Evolutionary conservation across 2,329 filamentous ascomycete species (phyloP), one percentile per base, ranked within the genome.

Genomic region (Fusarium sp.): DNA sequence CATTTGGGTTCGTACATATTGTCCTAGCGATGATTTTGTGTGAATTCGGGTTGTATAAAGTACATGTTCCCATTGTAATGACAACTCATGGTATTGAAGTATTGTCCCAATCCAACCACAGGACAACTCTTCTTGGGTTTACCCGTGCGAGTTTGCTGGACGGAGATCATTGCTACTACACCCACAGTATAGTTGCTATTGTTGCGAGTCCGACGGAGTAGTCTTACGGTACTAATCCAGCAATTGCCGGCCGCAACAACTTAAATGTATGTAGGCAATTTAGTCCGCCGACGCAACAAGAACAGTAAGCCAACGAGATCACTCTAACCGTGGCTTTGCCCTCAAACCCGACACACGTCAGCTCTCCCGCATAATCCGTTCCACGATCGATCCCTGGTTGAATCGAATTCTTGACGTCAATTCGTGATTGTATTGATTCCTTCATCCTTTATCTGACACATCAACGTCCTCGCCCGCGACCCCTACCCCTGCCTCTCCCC

Each of bases 401-500:
- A 44, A 26, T 43, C 28, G 44, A 33, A 31, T 34, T 40, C 36
- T 40, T 54, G 54, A 57, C 39, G 31, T 54, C 40, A 55, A 54
- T 53, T 58, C 57, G 57, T 69, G 22, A 46, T 58, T 46, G 59
- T 49, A 59, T 61, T 57, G 48, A 51, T 63, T 54, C 48, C 52
- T 52, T 52, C 22, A 45, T 53, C 7, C 15, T 65, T 43, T 70
- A 66, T 54, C 57, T 62, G 50, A 66, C 57, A 55, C 66, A 66
- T 67, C 65, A 64, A 33, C 69, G 64, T 48, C 74, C 71, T 53
- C 74, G 59, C 26, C 73, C 72, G 44, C 75, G 69, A 26, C 73
- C 71, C 57, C 69, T 74, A 18, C 76, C 74, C 14, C 76, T 69
- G 26, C 65, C 65, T 24, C 77, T 48, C 38, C 75, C 69, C 36